phyloP scores from a whole-genome alignment of 768 basidiomycete species.

The Phaeolepiota aurea region DNA sequence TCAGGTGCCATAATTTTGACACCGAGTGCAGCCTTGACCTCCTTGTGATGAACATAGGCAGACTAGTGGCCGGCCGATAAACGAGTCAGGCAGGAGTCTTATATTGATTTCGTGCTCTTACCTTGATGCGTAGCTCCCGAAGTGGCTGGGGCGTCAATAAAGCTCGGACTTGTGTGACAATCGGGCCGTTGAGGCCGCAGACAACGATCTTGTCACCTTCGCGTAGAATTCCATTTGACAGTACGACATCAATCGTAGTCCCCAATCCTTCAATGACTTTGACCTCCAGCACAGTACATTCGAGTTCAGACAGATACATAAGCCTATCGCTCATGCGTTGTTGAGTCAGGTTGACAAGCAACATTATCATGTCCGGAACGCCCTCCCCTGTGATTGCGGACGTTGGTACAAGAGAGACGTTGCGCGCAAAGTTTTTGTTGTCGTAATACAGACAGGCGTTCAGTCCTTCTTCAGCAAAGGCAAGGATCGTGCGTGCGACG shows the following conservation, averaged over 20 bases:
- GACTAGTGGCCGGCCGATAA: slow-evolving; percentile 42
- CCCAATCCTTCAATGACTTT: slow-evolving; percentile 98
- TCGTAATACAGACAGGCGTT: slow-evolving; percentile 96
- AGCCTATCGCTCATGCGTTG: slow-evolving; percentile 95
- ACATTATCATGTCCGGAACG: slow-evolving; percentile 98
- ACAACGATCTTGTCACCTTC: slow-evolving; percentile 95
- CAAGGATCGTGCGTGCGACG: slow-evolving; percentile 73
- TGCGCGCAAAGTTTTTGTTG: slow-evolving; percentile 90
- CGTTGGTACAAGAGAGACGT: slow-evolving; percentile 94
- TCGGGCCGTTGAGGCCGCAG: slow-evolving; percentile 95
- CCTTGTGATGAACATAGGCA: slow-evolving; percentile 93
- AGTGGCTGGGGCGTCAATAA: slow-evolving; percentile 93
- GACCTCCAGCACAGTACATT: slow-evolving; percentile 97
- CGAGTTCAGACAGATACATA: slow-evolving; percentile 96
- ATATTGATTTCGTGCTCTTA: slow-evolving; percentile 14
- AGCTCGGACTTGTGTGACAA: slow-evolving; percentile 91
- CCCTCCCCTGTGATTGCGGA: slow-evolving; percentile 98
- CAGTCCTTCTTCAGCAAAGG: slow-evolving; percentile 96
- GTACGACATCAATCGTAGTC: slow-evolving; percentile 93
- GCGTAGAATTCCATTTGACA: slow-evolving; percentile 86
- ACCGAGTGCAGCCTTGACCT: slow-evolving; percentile 94
- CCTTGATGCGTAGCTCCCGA: slow-evolving; percentile 94
- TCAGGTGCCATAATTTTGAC: slow-evolving; percentile 94
- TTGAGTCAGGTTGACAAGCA: slow-evolving; percentile 94
- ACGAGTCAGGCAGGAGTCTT: slow-evolving; percentile 1